phyloP scores from a whole-genome alignment of 805 yeast species.

The Spathaspora arborariae region DNA sequence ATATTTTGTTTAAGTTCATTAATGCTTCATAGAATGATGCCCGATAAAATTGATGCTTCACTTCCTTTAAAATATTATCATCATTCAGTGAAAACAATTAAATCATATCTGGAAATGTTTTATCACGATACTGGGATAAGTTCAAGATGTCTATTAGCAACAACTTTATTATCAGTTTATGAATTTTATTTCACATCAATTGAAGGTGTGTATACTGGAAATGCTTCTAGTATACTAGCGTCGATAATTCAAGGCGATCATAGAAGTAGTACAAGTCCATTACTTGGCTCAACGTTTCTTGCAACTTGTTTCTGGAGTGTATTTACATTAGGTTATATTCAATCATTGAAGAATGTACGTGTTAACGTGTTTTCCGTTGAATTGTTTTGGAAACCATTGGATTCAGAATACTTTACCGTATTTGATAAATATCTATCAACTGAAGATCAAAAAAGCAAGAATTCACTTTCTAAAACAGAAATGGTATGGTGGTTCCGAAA shows the following conservation, averaged over 20 bases:
- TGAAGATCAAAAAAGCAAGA: neutral
- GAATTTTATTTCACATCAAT: constrained; percentile 37
- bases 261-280: constrained; percentile 14
- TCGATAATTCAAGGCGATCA: constrained; percentile 21
- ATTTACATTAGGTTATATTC: constrained; percentile 30
- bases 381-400: constrained; percentile 29
- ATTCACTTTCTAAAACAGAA: constrained; percentile 4
- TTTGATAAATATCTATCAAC: constrained; percentile 8
- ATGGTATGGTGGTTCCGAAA: constrained; percentile 37
- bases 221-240: constrained; percentile 31
- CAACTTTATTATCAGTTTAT: constrained; percentile 33
- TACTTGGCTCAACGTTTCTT: constrained; percentile 27
- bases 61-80: constrained; percentile 36
- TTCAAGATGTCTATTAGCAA: constrained; percentile 34
- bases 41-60: constrained; percentile 25
- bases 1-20: constrained; percentile 36
- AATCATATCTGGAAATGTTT: constrained; percentile 22
- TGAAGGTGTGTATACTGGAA: constrained; percentile 35
- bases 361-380: constrained; percentile 32
- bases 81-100: constrained; percentile 28
- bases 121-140: constrained; percentile 22
- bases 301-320: constrained; percentile 36
- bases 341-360: constrained; percentile 27
- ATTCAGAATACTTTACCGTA: constrained; percentile 25
- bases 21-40: constrained; percentile 27